Evolutionary conservation across 2,329 filamentous ascomycete genomes (phyloP).

Genomic region (Lachnellula willkommii): DNA sequence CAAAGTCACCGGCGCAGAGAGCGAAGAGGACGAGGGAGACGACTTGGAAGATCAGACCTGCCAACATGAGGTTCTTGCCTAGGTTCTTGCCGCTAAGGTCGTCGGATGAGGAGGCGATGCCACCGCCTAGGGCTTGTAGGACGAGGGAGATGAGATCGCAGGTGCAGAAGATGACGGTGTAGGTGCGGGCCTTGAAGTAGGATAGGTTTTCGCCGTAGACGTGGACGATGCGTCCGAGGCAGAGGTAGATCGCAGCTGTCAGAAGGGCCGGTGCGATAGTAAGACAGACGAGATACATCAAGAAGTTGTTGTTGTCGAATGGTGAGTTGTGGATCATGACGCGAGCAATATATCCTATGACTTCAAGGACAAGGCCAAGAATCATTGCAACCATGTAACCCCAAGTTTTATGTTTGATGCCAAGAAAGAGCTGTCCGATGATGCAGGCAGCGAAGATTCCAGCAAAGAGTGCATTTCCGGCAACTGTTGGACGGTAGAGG

Average conservation of each 20-base stretch:
- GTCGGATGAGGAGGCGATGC: constrained; percentile 45
- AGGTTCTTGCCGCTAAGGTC: constrained; percentile 16
- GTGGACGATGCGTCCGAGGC: constrained; percentile 51
- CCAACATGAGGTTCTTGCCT: constrained; percentile 35
- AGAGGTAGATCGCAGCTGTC: constrained; percentile 57
- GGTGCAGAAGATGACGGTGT: constrained; percentile 44
- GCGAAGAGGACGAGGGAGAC: constrained; percentile 31
- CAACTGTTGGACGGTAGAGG: constrained; percentile 54
- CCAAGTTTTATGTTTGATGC: constrained; percentile 50
- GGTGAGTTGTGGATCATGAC: constrained; percentile 48
- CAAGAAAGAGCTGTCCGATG: constrained; percentile 41
- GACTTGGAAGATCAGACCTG: constrained; percentile 37
- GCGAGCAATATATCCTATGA: constrained; percentile 49
- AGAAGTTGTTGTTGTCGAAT: constrained; percentile 49
- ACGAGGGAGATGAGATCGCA: constrained; percentile 54
- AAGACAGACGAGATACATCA: constrained; percentile 54
- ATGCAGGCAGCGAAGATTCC: constrained; percentile 43
- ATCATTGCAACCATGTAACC: constrained; percentile 46
- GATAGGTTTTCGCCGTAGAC: constrained; percentile 47
- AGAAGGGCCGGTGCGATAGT: constrained; percentile 42
- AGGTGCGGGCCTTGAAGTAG: constrained; percentile 42
- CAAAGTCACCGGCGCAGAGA: constrained; percentile 15
- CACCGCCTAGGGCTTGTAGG: constrained; percentile 54
- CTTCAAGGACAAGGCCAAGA: constrained; percentile 45
- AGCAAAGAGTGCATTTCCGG: constrained; percentile 50